Evolutionary conservation across 176 grass and related monocot genomes (phyloP), one percentile per base, ranked within the genome.

Genomic region (Oryza coarctata): DNA sequence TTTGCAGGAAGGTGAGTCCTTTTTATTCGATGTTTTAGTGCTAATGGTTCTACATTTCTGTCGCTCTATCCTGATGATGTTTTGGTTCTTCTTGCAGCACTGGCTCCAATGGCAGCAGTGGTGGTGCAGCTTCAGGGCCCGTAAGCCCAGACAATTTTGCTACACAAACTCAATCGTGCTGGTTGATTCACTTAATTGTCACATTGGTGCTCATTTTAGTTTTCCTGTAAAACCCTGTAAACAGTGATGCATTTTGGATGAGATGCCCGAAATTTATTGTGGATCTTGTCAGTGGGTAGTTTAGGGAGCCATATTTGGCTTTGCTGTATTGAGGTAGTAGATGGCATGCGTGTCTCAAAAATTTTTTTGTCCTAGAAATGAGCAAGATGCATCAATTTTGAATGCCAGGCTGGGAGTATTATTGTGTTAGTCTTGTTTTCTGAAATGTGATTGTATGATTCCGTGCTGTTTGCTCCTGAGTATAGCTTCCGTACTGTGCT

Each of bases 1-100:
- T 99, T 99, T 52, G 87, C 89, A 9, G 96, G 96, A 95, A 99
- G 96, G 96, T 95, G 66, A 89, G 84, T 88, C 29, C 4, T 45
- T 2, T 83, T 29, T 76, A 27, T 10, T 35, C 18, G 27, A 65
- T 31, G 11, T 18, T 61, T 12, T 69, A 44, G 45, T 70, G 10
- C 26, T 28, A 79, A 78, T 7, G 25, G 23, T 23, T 68, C 40
- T 40, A 30, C 7, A 17, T 18, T 33, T 61, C 76, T 35, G 23
- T 68, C 35, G 9, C 26, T 28, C 4, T 61, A 17, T 89, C 58
- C n/a, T 85, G 68, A 95, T 47, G 43, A 23, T 39, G 14, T 34
- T 23, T 68, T 79, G 34, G 8, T 86, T 79, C 34, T 34, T 65
- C 87, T 77, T 82, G 82, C 87, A 99, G 96, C 84, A 86, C 76